phyloP scores from a whole-genome alignment of 2,329 filamentous ascomycete species.

The Pestalotiopsis sp. region DNA sequence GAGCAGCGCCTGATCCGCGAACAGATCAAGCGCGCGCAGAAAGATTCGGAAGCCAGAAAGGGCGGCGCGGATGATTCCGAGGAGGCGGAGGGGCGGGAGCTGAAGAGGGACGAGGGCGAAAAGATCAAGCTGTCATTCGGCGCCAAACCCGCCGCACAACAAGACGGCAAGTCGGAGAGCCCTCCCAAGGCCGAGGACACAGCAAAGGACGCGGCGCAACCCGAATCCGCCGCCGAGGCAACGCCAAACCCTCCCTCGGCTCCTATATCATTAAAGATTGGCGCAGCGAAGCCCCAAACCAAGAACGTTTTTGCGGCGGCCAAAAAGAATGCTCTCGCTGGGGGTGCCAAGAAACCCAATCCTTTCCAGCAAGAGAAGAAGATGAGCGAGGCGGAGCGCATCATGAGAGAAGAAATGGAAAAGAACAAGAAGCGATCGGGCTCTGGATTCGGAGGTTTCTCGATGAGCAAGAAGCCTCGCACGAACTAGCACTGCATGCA shows the following conservation, averaged over 20 bases:
- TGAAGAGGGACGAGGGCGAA: slow-evolving; percentile 70
- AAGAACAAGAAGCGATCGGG: slow-evolving; percentile 69
- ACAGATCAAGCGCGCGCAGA: slow-evolving; percentile 78
- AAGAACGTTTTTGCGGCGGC: slow-evolving; percentile 76
- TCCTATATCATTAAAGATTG: slow-evolving; percentile 65
- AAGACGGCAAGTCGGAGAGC: slow-evolving; percentile 18
- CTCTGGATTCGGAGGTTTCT: slow-evolving; percentile 47
- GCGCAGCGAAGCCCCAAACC: slow-evolving; percentile 61
- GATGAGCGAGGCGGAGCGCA: slow-evolving; percentile 85
- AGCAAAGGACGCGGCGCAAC: slow-evolving; percentile 20
- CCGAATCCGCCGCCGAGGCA: slow-evolving; percentile 17
- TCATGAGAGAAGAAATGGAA: slow-evolving; percentile 86
- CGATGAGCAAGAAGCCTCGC: slow-evolving; percentile 57
- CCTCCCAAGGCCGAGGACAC: slow-evolving; percentile 23
- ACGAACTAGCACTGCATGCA: slow-evolving; percentile 30
- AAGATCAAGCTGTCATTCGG: slow-evolving; percentile 76
- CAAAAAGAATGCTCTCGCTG: slow-evolving; percentile 69
- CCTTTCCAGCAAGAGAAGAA: slow-evolving; percentile 70
- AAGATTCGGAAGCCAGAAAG: slow-evolving; percentile 46
- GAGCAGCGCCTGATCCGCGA: slow-evolving; percentile 82
- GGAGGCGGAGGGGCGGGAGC: slow-evolving; percentile 43
- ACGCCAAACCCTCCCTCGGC: slow-evolving; percentile 36
- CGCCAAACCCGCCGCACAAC: slow-evolving; percentile 35
- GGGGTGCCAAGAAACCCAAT: slow-evolving; percentile 62
- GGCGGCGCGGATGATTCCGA: slow-evolving; percentile 44